These are phyloP conservation scores for Trichopus zeylanicus DNA, from an alignment of 116 monocot genomes.

Conservation along the genomic window DNA sequence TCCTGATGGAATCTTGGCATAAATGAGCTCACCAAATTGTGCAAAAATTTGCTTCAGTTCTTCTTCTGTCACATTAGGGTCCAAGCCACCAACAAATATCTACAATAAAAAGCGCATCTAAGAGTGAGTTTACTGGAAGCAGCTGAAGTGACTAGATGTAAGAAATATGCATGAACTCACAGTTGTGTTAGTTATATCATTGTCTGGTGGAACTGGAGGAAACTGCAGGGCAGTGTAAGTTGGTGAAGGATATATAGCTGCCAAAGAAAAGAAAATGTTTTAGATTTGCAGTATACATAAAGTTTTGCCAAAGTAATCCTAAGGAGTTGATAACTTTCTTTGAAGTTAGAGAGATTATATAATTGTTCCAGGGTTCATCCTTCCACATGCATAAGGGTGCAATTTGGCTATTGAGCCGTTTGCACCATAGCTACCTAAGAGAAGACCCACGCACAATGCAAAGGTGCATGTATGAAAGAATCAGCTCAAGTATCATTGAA, in stretches of 20 bases:
- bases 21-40: constrained; percentile 78
- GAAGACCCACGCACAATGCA: too few species aligned
- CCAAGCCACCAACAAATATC: constrained; percentile 92
- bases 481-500: too few species aligned
- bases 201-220: constrained; percentile 69
- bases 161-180: constrained; percentile 25
- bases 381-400: too few species aligned
- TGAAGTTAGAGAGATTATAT: too few species aligned
- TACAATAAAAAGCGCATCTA: constrained; percentile 21
- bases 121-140: neutral
- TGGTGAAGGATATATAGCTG: constrained; percentile 51
- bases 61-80: constrained; percentile 83
- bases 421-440: too few species aligned
- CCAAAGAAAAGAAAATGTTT: constrained; percentile 17
- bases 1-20: constrained; percentile 73
- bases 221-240: constrained; percentile 45
- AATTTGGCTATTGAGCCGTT: too few species aligned
- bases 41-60: constrained; percentile 73
- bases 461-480: too few species aligned
- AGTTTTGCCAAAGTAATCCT: too few species aligned
- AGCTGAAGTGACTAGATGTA: neutral
- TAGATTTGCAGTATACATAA: too few species aligned
- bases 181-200: constrained; percentile 82
- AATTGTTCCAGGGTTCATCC: too few species aligned
- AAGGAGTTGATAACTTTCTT: too few species aligned